Percentiles rank a stretch among this genome's conserved stretches.
These are phyloP conservation scores for Eragrostis curvula DNA, from an alignment of 176 grass and related monocot species.

Conservation along the genomic window DNA sequence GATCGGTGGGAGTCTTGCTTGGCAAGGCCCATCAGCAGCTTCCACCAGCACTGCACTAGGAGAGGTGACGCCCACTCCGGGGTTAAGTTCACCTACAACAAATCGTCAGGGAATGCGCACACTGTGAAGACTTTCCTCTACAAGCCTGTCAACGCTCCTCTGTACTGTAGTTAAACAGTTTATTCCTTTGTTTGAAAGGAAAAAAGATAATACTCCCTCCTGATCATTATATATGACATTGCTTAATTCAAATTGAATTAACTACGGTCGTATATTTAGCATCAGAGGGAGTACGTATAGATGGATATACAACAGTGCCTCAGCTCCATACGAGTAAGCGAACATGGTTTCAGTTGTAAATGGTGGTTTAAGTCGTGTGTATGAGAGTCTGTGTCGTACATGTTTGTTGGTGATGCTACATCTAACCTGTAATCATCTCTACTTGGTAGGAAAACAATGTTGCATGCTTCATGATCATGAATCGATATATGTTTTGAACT, in stretches of 20 bases:
- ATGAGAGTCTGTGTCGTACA: neutral
- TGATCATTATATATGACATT: neutral
- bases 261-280: neutral
- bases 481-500: neutral
- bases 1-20: constrained; percentile 93
- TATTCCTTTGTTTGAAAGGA: neutral
- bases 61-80: constrained; percentile 83
- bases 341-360: constrained; percentile 10
- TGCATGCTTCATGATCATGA: neutral
- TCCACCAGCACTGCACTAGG: constrained; percentile 68
- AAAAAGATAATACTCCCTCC: neutral
- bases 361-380: neutral
- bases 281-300: neutral
- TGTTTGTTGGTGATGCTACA: constrained; percentile 9
- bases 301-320: neutral
- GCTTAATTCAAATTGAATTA: neutral
- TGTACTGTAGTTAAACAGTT: constrained; percentile 67
- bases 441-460: neutral
- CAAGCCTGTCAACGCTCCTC: constrained; percentile 63
- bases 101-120: constrained; percentile 66
- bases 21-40: constrained; percentile 91
- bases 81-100: constrained; percentile 88
- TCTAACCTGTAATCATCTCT: neutral
- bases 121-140: constrained; percentile 86
- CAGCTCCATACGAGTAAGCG: neutral